Percentiles rank a stretch among this genome's conserved stretches.
Evolutionary conservation across 331 rosid genomes (phyloP).

Genomic region (Malus hybrid): DNA sequence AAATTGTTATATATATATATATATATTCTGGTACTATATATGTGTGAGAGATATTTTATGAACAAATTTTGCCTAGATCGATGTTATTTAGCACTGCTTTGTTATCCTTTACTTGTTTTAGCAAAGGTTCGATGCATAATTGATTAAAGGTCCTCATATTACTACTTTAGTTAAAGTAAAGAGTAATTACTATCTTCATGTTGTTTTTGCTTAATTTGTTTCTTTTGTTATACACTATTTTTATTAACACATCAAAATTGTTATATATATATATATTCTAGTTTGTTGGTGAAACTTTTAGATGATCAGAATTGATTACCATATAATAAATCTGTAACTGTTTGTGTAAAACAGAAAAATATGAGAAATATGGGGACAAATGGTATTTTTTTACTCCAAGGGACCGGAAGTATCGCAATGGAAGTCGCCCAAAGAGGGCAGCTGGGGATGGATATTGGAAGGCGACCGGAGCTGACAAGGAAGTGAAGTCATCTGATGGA

Average conservation of each 20-base stretch:
- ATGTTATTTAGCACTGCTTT: too few species aligned
- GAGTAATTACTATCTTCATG: background rate
- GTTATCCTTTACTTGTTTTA: background rate
- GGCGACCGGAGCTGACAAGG: conserved; percentile 10
- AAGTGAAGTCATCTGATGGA: background rate
- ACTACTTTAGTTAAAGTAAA: background rate
- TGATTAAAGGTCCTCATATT: background rate
- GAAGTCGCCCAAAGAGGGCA: background rate
- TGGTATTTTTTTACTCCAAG: conserved; percentile 25
- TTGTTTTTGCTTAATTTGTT: background rate
- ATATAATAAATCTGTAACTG: background rate
- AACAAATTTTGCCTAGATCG: background rate
- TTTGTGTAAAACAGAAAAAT: background rate
- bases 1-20: too few species aligned
- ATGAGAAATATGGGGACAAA: background rate
- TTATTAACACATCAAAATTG: background rate
- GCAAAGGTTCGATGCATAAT: background rate
- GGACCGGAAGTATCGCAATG: conserved; percentile 7
- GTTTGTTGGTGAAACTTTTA: background rate
- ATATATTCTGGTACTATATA: too few species aligned
- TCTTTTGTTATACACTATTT: background rate
- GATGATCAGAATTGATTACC: background rate
- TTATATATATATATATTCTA: too few species aligned
- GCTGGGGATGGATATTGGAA: conserved; percentile 19
- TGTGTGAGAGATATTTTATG: background rate